Base-by-base conservation (phyloP, 2,329 filamentous ascomycete genomes). In the Bipolaris victoriae region DNA sequence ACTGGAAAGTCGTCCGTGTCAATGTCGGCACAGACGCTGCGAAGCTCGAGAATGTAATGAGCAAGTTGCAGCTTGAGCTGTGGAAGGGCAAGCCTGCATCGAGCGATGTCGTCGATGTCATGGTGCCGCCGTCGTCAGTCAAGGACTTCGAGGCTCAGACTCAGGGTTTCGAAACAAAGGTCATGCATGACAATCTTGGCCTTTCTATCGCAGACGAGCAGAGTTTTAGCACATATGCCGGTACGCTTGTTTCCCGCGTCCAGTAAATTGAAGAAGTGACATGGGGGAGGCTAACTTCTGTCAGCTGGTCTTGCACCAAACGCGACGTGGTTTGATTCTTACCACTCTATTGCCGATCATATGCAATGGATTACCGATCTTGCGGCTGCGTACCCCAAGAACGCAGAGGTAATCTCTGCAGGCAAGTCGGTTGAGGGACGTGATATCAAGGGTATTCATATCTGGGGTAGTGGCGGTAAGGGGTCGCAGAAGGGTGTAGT, bases 181-280 rank as follows among this genome's bases (percentile, higher is more conserved):
- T 76, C 40, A 76, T 77, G 70, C 73, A 76, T 52, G 68, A 74
- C n/a, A 67, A 77, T 18, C 68, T 77, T 53, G 75, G 75, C 29
- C 58, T 62, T n/a, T 72, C 73, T 7, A 75, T 77, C 48, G 58
- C 69, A 11, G 63, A 67, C 10, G 75, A 77, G 58, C 60, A 68
- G 11, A 56, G 57, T 3, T 73, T 73, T 54, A 53, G 63, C 37
- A 60, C 69, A 20, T 75, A 73, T 69, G 68, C 71, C 47, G 68
- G 73, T 75, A 71, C 29, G 29, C 29, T 13, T 13, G 48, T 58
- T 65, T 36, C 7, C 9, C 33, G 52, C 57, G 15, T 26, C 46
- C 9, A 5, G 37, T 4, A 31, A 13, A 31, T 31, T 31, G 9
- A 48, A n/a, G 44, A 33, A 59, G n/a, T 13, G 49, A 43, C 40